Evolutionary conservation across 1,284 basidiomycete genomes (phyloP).

Genomic region (Cutaneotrichosporon arboriforme): DNA sequence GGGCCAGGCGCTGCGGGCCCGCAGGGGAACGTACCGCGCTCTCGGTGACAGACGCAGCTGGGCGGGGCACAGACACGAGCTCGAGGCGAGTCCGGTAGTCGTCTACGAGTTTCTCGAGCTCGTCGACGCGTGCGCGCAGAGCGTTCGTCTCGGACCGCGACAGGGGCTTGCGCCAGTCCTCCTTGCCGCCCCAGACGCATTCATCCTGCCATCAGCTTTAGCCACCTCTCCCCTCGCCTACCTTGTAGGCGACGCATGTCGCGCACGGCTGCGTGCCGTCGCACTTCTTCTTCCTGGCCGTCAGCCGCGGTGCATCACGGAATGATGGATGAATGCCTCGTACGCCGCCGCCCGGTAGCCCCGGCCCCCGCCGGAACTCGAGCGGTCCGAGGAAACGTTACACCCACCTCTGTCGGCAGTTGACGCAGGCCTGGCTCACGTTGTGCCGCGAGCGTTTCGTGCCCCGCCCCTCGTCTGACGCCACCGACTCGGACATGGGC

Average conservation of each 20-base stretch:
- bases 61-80: background rate
- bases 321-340: no score
- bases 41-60: background rate
- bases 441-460: constrained; percentile 3
- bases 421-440: constrained; percentile 8
- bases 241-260: constrained; percentile 36
- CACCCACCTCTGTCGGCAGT: constrained; percentile 6
- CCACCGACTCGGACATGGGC: background rate
- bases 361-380: background rate
- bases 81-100: background rate
- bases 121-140: constrained; percentile 24
- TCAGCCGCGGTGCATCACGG: no score
- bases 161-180: constrained; percentile 30
- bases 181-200: constrained; percentile 25
- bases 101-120: constrained; percentile 19
- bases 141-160: constrained; percentile 29
- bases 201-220: constrained; percentile 20
- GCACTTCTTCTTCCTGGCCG: constrained; percentile 34
- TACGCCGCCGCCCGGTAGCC: no score
- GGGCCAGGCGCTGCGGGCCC: background rate
- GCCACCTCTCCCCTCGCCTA: constrained; percentile 1
- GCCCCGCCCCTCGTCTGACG: background rate
- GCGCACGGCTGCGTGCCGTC: constrained; percentile 37
- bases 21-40: background rate
- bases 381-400: background rate